A percentile compares a stretch with the other conserved stretches of the same genome.
These are phyloP conservation scores for Ilex asprella DNA, from an alignment of 257 asterid genomes.

Conservation along the genomic window DNA sequence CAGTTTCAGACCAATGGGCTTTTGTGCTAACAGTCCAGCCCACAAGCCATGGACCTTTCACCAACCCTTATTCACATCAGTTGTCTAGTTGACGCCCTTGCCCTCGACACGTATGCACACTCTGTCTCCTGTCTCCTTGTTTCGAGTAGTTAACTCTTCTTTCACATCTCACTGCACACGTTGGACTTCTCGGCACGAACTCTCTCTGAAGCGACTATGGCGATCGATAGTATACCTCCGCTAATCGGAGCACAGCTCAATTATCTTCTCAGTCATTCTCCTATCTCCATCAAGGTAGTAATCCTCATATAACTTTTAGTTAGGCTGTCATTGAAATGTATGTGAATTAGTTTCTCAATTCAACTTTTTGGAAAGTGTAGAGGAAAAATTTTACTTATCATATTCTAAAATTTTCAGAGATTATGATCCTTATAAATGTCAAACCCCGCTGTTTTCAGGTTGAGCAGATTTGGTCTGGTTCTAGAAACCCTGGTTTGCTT, in stretches of 20 bases:
- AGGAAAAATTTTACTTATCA: background rate
- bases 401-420: background rate
- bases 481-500: conserved; percentile 56
- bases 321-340: background rate
- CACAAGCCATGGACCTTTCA: too few species aligned
- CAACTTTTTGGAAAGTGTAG: too few species aligned
- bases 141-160: too few species aligned
- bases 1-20: too few species aligned
- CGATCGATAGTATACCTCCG: conserved; percentile 74
- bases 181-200: too few species aligned
- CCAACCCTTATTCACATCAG: too few species aligned
- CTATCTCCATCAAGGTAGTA: conserved; percentile 70
- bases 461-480: conserved; percentile 83
- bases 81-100: too few species aligned
- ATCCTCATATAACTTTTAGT: background rate
- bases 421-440: background rate
- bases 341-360: background rate
- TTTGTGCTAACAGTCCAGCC: too few species aligned
- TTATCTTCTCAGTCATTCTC: conserved; percentile 54
- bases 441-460: conserved; percentile 41
- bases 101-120: too few species aligned
- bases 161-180: too few species aligned
- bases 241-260: conserved; percentile 76
- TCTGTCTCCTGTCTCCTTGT: too few species aligned
- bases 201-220: conserved; percentile 31